These are phyloP conservation scores for Solanum arcanum DNA, from an alignment of 257 asterid genomes.

Conservation along the genomic window DNA sequence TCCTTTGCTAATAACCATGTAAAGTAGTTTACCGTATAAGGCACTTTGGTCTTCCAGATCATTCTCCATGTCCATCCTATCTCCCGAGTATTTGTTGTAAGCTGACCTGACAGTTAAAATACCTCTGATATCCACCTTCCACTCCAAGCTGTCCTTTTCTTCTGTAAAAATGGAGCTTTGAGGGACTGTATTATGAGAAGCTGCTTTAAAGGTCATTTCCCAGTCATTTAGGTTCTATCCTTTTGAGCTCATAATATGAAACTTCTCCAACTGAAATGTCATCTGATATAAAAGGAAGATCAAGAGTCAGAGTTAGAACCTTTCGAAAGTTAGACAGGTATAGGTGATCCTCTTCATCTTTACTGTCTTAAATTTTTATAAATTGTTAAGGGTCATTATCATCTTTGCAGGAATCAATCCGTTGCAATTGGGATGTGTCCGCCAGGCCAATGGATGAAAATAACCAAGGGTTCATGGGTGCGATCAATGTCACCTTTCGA, in stretches of 20 bases:
- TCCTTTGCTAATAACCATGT: too few relatives aligned
- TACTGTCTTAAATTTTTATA: neutral
- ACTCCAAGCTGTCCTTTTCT: neutral
- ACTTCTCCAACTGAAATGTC: neutral
- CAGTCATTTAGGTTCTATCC: neutral
- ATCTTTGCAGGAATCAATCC: constrained; percentile 54
- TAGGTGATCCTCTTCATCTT: neutral
- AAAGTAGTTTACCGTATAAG: too few relatives aligned
- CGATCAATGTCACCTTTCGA: constrained; percentile 86
- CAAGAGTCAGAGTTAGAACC: neutral
- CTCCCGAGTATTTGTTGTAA: neutral
- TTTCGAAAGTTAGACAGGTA: neutral
- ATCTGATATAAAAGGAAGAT: neutral
- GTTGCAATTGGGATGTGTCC: constrained; percentile 77
- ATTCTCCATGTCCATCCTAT: too few relatives aligned
- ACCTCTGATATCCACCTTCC: neutral
- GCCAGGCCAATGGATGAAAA: constrained; percentile 69
- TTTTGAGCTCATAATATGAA: neutral
- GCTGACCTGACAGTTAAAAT: neutral
- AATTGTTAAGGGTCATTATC: neutral
- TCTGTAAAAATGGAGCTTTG: neutral
- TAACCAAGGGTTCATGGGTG: constrained; percentile 57
- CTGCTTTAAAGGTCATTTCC: neutral
- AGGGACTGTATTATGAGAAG: neutral
- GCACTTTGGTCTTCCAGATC: too few relatives aligned